These are phyloP conservation scores for Monilinia laxa DNA, from an alignment of 2,329 filamentous ascomycete species.

Conservation along the genomic window DNA sequence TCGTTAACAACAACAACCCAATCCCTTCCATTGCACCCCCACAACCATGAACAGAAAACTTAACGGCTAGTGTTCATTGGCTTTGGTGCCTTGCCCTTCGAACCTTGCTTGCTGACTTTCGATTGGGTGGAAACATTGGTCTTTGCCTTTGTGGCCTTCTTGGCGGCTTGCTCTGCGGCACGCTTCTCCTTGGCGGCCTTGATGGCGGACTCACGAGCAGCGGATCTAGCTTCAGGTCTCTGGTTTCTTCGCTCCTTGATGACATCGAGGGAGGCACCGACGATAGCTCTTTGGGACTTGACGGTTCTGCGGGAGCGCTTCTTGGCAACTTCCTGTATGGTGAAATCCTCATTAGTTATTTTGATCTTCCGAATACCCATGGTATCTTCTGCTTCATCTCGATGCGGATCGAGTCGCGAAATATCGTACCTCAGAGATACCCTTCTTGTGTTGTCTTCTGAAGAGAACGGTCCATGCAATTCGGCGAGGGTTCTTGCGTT, in stretches of 20 bases:
- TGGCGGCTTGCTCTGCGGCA: slow-evolving; percentile 77
- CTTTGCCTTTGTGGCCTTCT: slow-evolving; percentile 99
- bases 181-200: slow-evolving; percentile 99
- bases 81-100: slow-evolving; percentile 87
- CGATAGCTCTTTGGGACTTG: slow-evolving; percentile 98
- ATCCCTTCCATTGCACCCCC: slow-evolving; percentile 22
- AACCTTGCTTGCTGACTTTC: slow-evolving; percentile 89
- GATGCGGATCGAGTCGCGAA: not conserved
- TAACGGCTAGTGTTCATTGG: slow-evolving; percentile 84
- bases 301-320: slow-evolving; percentile 97
- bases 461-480: slow-evolving; percentile 98
- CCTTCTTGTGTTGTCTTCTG: slow-evolving; percentile 99
- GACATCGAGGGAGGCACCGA: slow-evolving; percentile 98
- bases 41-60: slow-evolving; percentile 40
- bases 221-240: slow-evolving; percentile 92
- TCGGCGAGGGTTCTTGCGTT: slow-evolving; percentile 99
- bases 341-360: slow-evolving; percentile 18
- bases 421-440: slow-evolving; percentile 95
- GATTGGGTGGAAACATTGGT: slow-evolving; percentile 66
- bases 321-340: slow-evolving; percentile 92
- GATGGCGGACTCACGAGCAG: slow-evolving; percentile 86
- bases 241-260: slow-evolving; percentile 98
- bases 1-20: slow-evolving; percentile 33
- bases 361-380: slow-evolving; percentile 13
- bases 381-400: slow-evolving; percentile 8